Conservation (phyloP, 1,139 yeast genomes). For the Nakaseomyces glabratus region DNA sequence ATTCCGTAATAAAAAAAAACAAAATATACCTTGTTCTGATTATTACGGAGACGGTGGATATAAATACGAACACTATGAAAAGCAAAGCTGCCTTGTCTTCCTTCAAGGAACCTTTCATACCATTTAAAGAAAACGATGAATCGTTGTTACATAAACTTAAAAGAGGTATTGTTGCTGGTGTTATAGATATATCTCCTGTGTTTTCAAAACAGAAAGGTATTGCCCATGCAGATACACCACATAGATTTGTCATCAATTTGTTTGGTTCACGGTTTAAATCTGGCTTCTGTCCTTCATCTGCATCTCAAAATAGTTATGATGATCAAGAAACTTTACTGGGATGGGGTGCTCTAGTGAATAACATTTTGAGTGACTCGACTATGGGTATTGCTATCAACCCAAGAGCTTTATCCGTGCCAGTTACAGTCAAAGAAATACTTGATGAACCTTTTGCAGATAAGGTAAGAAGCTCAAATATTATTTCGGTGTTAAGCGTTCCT, state of each 20-base stretch:
- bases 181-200: conserved; percentile 72
- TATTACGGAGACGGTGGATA: conserved; percentile 51
- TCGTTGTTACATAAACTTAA: conserved; percentile 41
- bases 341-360: conserved; percentile 82
- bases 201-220: conserved; percentile 61
- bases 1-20: conserved; percentile 53
- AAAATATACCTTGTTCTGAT: conserved; percentile 62
- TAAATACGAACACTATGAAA: conserved; percentile 8
- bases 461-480: conserved; percentile 36
- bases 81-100: conserved; percentile 7
- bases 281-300: neutral
- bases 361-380: conserved; percentile 68
- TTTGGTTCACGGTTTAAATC: conserved; percentile 54
- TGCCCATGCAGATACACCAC: conserved; percentile 49
- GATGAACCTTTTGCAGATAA: conserved; percentile 36
- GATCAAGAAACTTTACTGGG: conserved; percentile 41
- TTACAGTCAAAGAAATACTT: conserved; percentile 67
- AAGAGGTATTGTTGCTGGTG: conserved; percentile 85
- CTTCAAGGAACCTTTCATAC: conserved; percentile 23
- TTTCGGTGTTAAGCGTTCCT: conserved; percentile 42
- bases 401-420: conserved; percentile 63
- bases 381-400: conserved; percentile 78
- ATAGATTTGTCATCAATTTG: conserved; percentile 62
- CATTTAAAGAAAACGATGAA: conserved; percentile 14
- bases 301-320: conserved; percentile 2